A percentile compares a stretch with the other conserved stretches of the same genome.
phyloP scores from a whole-genome alignment of 805 yeast genomes.

The Tetrapisispora pingtungensis region DNA sequence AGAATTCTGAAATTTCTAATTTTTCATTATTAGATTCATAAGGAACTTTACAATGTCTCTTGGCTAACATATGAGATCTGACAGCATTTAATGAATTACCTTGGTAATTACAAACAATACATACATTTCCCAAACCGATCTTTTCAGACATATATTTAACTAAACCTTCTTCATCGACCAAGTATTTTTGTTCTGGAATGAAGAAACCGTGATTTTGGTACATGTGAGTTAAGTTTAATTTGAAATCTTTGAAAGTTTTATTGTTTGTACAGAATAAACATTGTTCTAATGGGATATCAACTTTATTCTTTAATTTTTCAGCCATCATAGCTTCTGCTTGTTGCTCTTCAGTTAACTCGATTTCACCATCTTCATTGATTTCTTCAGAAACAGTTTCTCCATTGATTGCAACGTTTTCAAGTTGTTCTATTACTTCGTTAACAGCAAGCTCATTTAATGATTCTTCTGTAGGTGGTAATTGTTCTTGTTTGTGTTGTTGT shows the following conservation, averaged over 20 bases:
- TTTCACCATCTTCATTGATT: constrained; percentile 17
- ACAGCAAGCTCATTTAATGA: background rate
- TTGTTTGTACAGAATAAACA: constrained; percentile 49
- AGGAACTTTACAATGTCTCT: constrained; percentile 83
- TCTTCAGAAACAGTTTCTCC: background rate
- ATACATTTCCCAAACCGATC: constrained; percentile 83
- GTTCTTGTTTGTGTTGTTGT: background rate
- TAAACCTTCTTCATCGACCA: constrained; percentile 64
- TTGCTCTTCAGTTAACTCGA: constrained; percentile 31
- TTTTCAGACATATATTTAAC: constrained; percentile 77
- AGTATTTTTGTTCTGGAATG: constrained; percentile 72
- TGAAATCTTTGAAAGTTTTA: constrained; percentile 35
- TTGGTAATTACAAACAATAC: constrained; percentile 76
- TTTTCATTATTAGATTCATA: constrained; percentile 78
- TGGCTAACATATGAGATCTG: constrained; percentile 81
- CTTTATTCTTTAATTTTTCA: constrained; percentile 32
- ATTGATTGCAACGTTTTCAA: background rate
- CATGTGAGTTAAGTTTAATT: constrained; percentile 59
- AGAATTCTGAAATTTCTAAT: constrained; percentile 81
- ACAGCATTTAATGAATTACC: constrained; percentile 79
- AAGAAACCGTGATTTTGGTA: constrained; percentile 69
- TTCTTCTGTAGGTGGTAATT: background rate
- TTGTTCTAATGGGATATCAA: constrained; percentile 38
- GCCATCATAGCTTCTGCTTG: constrained; percentile 31
- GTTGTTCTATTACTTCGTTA: background rate